phyloP scores from a whole-genome alignment of 495 filamentous ascomycete genomes.

The Pyrenula aspistea region DNA sequence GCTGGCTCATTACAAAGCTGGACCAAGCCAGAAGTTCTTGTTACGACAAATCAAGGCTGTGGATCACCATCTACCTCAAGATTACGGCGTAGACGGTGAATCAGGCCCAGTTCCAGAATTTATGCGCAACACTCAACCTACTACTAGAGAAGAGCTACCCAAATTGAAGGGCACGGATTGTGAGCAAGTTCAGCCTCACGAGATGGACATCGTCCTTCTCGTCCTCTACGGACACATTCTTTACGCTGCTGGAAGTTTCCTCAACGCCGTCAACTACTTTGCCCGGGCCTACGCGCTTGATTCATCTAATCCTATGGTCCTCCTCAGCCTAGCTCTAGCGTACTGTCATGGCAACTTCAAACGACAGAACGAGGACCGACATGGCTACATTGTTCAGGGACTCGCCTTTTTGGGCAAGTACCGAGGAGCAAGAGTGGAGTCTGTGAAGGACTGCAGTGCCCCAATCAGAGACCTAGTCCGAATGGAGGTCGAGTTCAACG shows the following conservation, averaged over 20 bases:
- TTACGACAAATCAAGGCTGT: conserved; percentile 83
- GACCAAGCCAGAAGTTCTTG: conserved; percentile 72
- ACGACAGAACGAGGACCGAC: conserved; percentile 76
- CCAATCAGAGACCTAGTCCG: conserved; percentile 28
- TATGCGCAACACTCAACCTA: neutral
- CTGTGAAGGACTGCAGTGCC: conserved; percentile 10
- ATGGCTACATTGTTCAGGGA: conserved; percentile 75
- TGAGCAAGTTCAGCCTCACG: conserved; percentile 31
- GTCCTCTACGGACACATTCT: conserved; percentile 84
- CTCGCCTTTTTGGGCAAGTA: conserved; percentile 72
- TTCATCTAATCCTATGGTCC: conserved; percentile 61
- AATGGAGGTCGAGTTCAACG: conserved; percentile 86
- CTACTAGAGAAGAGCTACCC: conserved; percentile 32
- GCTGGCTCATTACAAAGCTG: conserved; percentile 34
- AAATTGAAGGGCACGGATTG: conserved; percentile 31
- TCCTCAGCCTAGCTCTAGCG: conserved; percentile 54
- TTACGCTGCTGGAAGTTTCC: conserved; percentile 64
- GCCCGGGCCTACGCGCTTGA: conserved; percentile 73
- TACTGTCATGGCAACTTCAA: conserved; percentile 83
- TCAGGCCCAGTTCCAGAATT: neutral
- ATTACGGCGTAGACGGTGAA: conserved; percentile 19
- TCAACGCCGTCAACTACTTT: conserved; percentile 81
- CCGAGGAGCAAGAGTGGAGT: conserved; percentile 39
- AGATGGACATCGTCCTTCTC: conserved; percentile 62
- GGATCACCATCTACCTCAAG: conserved; percentile 46